A percentile compares a stretch with the other conserved stretches of the same genome.
These are phyloP conservation scores for Stephania japonica DNA, from an alignment of 164 flowering plant genomes.

Conservation along the genomic window DNA sequence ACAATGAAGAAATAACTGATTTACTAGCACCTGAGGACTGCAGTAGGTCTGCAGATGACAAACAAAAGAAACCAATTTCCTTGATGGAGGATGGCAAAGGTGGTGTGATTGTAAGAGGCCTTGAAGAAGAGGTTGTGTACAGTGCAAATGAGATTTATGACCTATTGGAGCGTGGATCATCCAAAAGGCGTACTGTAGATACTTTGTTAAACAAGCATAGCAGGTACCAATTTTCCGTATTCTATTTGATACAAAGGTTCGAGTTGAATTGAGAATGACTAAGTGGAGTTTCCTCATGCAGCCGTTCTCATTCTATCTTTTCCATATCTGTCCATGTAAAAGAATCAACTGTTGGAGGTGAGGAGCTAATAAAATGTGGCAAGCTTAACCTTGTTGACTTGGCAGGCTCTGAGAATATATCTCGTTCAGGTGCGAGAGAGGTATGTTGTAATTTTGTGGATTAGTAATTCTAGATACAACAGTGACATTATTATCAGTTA, in stretches of 20 bases:
- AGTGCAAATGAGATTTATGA: conserved; percentile 29
- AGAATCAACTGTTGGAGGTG: conserved; percentile 21
- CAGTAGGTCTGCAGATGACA: conserved; percentile 18
- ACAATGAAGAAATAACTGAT: conserved; percentile 35
- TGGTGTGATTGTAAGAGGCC: conserved; percentile 29
- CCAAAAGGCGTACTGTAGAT: conserved; percentile 27
- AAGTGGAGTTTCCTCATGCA: conserved; percentile 9
- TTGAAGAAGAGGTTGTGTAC: conserved; percentile 30
- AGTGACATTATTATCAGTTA: not conserved
- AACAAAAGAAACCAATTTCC: conserved; percentile 25
- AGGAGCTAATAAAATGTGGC: conserved; percentile 31
- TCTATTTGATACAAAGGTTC: not conserved
- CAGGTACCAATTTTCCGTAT: conserved; percentile 15
- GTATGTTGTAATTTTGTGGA: conserved; percentile 10
- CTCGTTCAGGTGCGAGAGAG: conserved; percentile 28
- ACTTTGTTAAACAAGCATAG: conserved; percentile 31
- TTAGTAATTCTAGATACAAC: not conserved
- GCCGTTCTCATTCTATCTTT: conserved; percentile 31
- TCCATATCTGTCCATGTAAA: conserved; percentile 27
- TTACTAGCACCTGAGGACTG: conserved; percentile 26
- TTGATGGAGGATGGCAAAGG: conserved; percentile 34
- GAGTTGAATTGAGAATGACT: not conserved
- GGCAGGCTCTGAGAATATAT: conserved; percentile 32
- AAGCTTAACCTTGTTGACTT: conserved; percentile 32
- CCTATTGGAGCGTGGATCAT: conserved; percentile 28